phyloP scores from a whole-genome alignment of 2,329 filamentous ascomycete species.

The Pseudogymnoascus sp. region DNA sequence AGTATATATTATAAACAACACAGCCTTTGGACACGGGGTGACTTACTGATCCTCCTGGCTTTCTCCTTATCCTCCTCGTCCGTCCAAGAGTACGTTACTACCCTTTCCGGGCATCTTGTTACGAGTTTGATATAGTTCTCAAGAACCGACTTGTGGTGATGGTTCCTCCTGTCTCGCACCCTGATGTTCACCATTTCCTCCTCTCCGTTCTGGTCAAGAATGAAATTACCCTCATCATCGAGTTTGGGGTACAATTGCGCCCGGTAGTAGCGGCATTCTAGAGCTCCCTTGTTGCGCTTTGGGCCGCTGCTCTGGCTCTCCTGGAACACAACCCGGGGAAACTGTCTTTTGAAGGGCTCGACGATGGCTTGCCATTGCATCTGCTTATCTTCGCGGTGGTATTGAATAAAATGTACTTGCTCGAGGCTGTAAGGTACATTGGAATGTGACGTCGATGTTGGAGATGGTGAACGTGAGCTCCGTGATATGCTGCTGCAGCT shows the following conservation, averaged over 20 bases:
- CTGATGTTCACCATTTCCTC: background rate
- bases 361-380: conserved; percentile 1
- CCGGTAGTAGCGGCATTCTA: conserved; percentile 11
- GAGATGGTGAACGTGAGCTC: background rate
- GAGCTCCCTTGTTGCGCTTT: background rate
- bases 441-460: background rate
- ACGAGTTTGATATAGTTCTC: conserved; percentile 9
- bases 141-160: background rate
- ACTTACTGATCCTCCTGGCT: background rate
- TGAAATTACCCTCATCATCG: conserved; percentile 3
- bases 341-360: background rate
- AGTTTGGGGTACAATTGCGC: background rate
- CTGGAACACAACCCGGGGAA: background rate
- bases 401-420: conserved; percentile 11
- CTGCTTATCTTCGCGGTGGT: conserved; percentile 4
- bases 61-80: background rate
- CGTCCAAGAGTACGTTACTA: conserved; percentile 2
- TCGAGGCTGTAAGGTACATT: conserved; percentile 1
- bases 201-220: background rate
- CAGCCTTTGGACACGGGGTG: background rate
- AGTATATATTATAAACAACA: conserved; percentile 1
- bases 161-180: background rate
- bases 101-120: background rate
- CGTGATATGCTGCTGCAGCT: background rate
- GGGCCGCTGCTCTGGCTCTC: background rate